Base-by-base conservation (phyloP, 495 filamentous ascomycete species). In the Cercophora newfieldiana region DNA sequence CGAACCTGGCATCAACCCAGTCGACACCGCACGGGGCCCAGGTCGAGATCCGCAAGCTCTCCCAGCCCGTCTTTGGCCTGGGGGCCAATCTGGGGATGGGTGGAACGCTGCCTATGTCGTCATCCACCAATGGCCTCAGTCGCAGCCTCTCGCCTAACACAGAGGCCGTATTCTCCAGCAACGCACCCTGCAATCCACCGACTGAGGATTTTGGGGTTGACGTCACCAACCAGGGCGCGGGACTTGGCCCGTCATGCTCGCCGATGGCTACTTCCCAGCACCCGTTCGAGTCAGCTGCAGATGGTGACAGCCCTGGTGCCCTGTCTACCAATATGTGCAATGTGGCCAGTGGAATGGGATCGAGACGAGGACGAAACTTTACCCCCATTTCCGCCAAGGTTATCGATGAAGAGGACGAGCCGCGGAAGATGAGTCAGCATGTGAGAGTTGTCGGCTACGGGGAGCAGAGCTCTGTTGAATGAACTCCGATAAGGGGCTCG, bases 301-400 rank as follows among this genome's bases (percentile, higher is more conserved):
- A 53, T 2, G 25, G 14, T 22, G n/a, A 14, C 50, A 53, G 8
- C 24, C n/a, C 50, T 2, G 25, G 50, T 6, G 4, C 50, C 10
- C 24, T 53, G 8, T 53, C 50, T 53, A 22, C 22, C n/a, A 50
- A 28, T 14, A 24, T 30, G 16, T 47, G 12, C 26, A 44, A 59
- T 19, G 18, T 22, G 19, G 68, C 66, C 58, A 30, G 48, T 1
- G 63, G 53, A 0, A 56, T 61, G 22, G 65, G 67, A 25, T 54
- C 66, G 28, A 85, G 82, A 66, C 75, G 83, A 19, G 69, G 72
- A 55, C 70, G 78, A 19, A 75, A 78, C 28, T 82, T 83, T 31
- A 82, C 83, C 1, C 79, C 82, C 21, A 73, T 74, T 3, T 73
- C 80, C 7, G 71, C 73, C 21, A 82, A 77, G 64, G 76, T 68